A percentile compares a stretch with the other conserved stretches of the same genome.
Conservation (phyloP, 2,329 filamentous ascomycete genomes). For the Aspergillus sclerotialis region DNA sequence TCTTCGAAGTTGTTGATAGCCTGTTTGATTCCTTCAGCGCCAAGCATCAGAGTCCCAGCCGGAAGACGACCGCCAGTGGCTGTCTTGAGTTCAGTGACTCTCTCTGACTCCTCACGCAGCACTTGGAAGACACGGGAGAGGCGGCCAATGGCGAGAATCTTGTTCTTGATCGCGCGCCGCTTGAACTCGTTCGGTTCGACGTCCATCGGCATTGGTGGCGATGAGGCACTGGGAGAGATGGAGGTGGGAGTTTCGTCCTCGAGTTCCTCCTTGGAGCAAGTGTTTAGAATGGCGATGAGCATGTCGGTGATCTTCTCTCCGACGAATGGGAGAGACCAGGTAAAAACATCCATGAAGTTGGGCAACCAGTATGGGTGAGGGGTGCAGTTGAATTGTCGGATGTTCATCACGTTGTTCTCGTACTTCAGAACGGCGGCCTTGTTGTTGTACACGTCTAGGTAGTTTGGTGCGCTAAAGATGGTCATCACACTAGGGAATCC, state of each 20-base stretch:
- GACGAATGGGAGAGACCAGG: conserved; percentile 98
- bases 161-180: conserved; percentile 97
- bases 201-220: conserved; percentile 66
- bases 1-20: conserved; percentile 97
- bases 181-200: conserved; percentile 89
- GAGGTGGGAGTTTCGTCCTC: conserved; percentile 77
- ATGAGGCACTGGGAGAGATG: conserved; percentile 62
- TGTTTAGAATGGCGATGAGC: conserved; percentile 97
- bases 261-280: conserved; percentile 97
- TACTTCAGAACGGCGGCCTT: conserved; percentile 98
- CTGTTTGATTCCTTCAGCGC: conserved; percentile 96
- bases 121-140: conserved; percentile 98
- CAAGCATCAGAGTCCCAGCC: conserved; percentile 93
- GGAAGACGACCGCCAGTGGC: conserved; percentile 87
- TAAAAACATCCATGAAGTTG: conserved; percentile 99
- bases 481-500: conserved; percentile 99
- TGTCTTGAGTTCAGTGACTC: conserved; percentile 95
- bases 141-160: conserved; percentile 94
- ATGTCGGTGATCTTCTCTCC: conserved; percentile 99
- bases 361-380: conserved; percentile 98
- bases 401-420: conserved; percentile 99
- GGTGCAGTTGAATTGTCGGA: conserved; percentile 98
- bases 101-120: conserved; percentile 91
- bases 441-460: conserved; percentile 99
- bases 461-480: conserved; percentile 98